Base-by-base conservation (phyloP, 306 rosid genomes). In the Ceratonia siliqua region DNA sequence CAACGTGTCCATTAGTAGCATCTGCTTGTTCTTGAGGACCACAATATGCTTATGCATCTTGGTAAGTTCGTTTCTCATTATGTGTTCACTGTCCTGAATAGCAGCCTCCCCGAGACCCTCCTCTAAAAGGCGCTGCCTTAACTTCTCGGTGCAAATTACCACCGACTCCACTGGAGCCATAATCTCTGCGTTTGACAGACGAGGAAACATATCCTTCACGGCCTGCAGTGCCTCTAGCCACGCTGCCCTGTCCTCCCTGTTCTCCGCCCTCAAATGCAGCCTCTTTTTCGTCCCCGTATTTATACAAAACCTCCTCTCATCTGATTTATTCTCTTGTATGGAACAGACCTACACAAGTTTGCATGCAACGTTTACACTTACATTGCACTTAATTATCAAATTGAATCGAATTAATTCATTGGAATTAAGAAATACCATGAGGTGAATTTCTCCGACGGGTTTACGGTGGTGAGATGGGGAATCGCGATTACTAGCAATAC, bases 21-120 rank as follows among this genome's bases (percentile, higher is more conserved):
- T 17, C 54, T 92, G 93, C 80, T 92, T 92, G 75, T 90, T 87
- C 83, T 89, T 94, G 77, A 94, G 97, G 55, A 83, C 86, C n/a
- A 85, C 68, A 71, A 92, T 82, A 70, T 88, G 88, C 61, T 73
- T 83, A 15, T 87, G 91, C 92, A 94, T 57, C 27, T 86, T 75
- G 0, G 82, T 65, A 10, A 90, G 85, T 79, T 92, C 96, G 0
- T 65, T 63, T 83, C 53, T 88, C 97, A 94, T 88, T 24, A 94
- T 94, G 39, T 80, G 77, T 73, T 94, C 98, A 68, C 91, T 79
- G 24, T 94, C 95, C 59, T 68, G 85, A 24, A 94, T 85, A 35
- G 83, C 84, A 62, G 72, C 73, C 21, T 94, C 93, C 21, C 59
- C 78, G 12, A 94, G 45, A 45, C 92, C 98, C 72, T 91, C 98